Conservation (phyloP, 2,329 filamentous ascomycete species). For the Claviceps maximensis region DNA sequence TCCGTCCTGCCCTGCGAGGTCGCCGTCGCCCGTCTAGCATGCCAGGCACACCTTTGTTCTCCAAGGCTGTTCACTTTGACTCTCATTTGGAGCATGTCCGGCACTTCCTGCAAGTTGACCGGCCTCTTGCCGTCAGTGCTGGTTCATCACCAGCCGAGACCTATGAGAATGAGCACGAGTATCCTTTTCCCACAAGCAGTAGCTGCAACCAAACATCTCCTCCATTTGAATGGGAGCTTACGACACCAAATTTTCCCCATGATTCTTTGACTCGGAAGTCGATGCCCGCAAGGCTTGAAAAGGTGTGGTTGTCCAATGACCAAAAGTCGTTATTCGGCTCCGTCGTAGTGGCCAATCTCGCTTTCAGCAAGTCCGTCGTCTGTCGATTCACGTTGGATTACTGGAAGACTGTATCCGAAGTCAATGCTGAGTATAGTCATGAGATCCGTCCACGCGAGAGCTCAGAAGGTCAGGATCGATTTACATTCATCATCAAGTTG, state of each 20-base stretch:
- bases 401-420: conserved; percentile 97
- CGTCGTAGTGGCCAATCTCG: conserved; percentile 73
- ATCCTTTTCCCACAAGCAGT: conserved; percentile 54
- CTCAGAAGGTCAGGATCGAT: conserved; percentile 64
- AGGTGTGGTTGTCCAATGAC: conserved; percentile 75
- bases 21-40: conserved; percentile 81
- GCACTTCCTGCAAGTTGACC: conserved; percentile 88
- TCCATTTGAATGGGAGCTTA: conserved; percentile 76
- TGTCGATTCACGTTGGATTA: conserved; percentile 93
- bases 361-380: conserved; percentile 80
- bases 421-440: conserved; percentile 74
- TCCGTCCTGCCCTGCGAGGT: conserved; percentile 76
- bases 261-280: conserved; percentile 39
- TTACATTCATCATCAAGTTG: conserved; percentile 88
- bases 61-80: conserved; percentile 97
- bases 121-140: conserved; percentile 90
- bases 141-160: conserved; percentile 81
- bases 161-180: conserved; percentile 79
- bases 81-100: conserved; percentile 91
- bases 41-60: conserved; percentile 91
- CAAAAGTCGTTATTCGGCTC: conserved; percentile 77
- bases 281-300: conserved; percentile 66
- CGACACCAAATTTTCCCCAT: conserved; percentile 67
- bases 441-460: conserved; percentile 57
- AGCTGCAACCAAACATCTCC: conserved; percentile 26